Evolutionary conservation across 164 flowering plant genomes (phyloP), one percentile per base, ranked within the genome.

Genomic region (Cinnamomum micranthum): DNA sequence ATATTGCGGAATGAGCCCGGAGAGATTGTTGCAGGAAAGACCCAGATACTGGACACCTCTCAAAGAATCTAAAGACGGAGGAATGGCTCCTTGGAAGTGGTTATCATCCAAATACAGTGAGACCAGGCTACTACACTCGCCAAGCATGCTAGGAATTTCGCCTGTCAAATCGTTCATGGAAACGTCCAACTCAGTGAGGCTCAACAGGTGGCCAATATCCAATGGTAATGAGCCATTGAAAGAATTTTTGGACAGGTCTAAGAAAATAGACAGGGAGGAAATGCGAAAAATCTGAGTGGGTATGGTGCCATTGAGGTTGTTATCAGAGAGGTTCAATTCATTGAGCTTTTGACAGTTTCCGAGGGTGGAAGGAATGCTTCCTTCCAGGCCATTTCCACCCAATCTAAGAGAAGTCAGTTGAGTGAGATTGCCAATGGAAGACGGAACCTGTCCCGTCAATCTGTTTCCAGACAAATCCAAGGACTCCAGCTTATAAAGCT

Each of bases 171-270:
- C 51, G 72, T 81, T 81, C 15, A 70, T 22, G 10, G 75, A 75
- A 6, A 75, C 27, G 23, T 69, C 77, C 22, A 85, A 69, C 0
- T 2, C 2, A 0, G 13, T 51, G 2, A 80, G 76, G 31, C 69
- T 73, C 14, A 15, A 33, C 70, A 83, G 64, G 50, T 70, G 52
- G 3, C 84, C 87, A 2, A 81, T 76, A 47, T 82, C 83, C 19
- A 9, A 15, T 3, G 86, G 83, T n/a, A 85, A 28, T 17, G 76
- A 14, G 2, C 84, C 84, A 58, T 35, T 41, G 20, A 85, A 69
- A 58, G 69, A 63, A 35, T 85, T 85, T 2, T 10, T 35, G 6
- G 35, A 28, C 2, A 66, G 60, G 2, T 72, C 24, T 13, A 83
- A 50, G 60, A 4, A 2, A 0, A 81, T 70, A 15, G 64, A 11